A percentile compares a stretch with the other conserved stretches of the same genome.
Conservation (phyloP, 371 early-diverging fungal genomes). For the Lichtheimia ornata region DNA sequence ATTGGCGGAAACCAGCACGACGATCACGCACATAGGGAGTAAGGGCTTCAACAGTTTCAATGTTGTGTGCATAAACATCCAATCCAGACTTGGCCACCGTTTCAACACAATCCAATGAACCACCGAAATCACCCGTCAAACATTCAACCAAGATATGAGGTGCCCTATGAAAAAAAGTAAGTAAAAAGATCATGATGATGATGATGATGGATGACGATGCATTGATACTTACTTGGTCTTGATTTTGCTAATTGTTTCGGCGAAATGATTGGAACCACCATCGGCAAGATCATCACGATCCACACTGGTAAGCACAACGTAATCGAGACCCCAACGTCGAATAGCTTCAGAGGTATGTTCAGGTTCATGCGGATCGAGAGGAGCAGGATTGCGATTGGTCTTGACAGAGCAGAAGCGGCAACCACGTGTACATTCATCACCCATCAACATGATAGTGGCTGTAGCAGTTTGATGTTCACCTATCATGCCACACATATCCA, state of each 20-base stretch:
- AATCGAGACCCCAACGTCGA: constrained; percentile 95
- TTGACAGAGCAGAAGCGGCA: constrained; percentile 99
- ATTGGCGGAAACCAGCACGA: constrained; percentile 92
- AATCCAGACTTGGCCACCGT: constrained; percentile 87
- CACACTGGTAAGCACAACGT: constrained; percentile 96
- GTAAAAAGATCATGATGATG: too few species aligned
- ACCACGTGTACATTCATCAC: constrained; percentile 97
- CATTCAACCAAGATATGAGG: constrained; percentile 95
- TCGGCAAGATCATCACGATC: constrained; percentile 96
- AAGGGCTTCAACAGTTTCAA: constrained; percentile 94
- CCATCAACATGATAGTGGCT: constrained; percentile 99
- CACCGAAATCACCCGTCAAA: constrained; percentile 94
- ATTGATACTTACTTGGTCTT: constrained; percentile 73
- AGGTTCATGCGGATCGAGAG: constrained; percentile 93
- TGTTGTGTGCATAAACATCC: constrained; percentile 98
- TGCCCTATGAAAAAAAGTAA: constrained; percentile 49
- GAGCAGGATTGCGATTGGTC: constrained; percentile 86
- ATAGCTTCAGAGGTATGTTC: constrained; percentile 95
- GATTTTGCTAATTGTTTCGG: constrained; percentile 83
- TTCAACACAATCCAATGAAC: constrained; percentile 76
- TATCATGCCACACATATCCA: not conserved
- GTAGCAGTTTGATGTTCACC: constrained; percentile 95
- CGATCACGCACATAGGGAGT: constrained; percentile 93
- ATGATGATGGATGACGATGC: not conserved
- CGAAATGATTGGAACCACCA: constrained; percentile 95